Base-by-base conservation (phyloP, 768 basidiomycete genomes). In the Xerocomellus amylosporus region DNA sequence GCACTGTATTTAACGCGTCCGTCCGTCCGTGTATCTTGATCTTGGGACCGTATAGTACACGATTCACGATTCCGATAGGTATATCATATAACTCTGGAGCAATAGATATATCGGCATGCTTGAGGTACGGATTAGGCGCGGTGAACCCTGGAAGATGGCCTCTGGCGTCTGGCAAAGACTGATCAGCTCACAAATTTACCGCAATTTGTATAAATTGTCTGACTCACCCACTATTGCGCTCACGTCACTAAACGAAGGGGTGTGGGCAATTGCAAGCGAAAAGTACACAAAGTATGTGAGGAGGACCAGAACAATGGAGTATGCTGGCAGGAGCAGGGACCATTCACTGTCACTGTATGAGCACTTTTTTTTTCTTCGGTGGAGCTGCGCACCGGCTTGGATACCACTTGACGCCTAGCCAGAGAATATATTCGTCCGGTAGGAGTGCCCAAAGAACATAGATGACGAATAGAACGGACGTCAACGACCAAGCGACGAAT, bases 401-500 rank as follows among this genome's bases (percentile, higher is more conserved):
- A 64, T 93, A 94, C 92, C 92, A 95, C 12, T 78, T 72, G 28
- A 93, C 76, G 9, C 92, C 93, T 10, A 82, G 66, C 73, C 77
- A 75, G 37, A 79, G 49, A 50, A 94, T 85, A 68, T 76, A 84
- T 31, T 78, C 75, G 65, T 91, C 88, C 6, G 92, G 91, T 14
- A 90, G 74, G 36, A 93, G 67, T 1, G 87, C 89, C 92, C 92
- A 94, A 7, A 92, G 72, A 33, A 92, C 63, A 66, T 88, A 93
- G 24, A 88, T 63, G 49, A 80, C 68, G 64, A 88, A 93, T 2
- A 83, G 70, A 26, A 92, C 71, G 48, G 81, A 84, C 0, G 93
- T 93, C 0, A 84, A 84, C 9, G 85, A 84, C 86, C 85, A 90
- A 15, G 88, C 89, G 5, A 88, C 89, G 66, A 93, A 94, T n/a